A percentile compares a stretch with the other conserved stretches of the same genome.
Conservation (phyloP, 2,329 filamentous ascomycete genomes). For the Fusarium longipes region DNA sequence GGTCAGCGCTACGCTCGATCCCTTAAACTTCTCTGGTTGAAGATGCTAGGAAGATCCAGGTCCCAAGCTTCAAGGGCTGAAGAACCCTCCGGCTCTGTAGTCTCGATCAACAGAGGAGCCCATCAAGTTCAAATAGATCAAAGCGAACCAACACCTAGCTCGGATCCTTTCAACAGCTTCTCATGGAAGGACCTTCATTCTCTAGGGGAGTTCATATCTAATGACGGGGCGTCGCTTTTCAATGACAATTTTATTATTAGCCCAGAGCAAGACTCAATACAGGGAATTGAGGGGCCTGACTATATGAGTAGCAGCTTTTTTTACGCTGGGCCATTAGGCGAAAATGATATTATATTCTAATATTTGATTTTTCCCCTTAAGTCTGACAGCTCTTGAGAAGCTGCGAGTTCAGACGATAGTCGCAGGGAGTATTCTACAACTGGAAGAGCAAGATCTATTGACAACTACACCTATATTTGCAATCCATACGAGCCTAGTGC, state of each 20-base stretch:
- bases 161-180: slow-evolving; percentile 64
- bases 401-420: neutral
- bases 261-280: slow-evolving; percentile 27
- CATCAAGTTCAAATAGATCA: neutral
- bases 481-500: neutral
- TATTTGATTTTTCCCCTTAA: neutral
- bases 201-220: slow-evolving; percentile 64
- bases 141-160: slow-evolving; percentile 47
- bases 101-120: neutral
- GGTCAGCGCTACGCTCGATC: slow-evolving; percentile 71
- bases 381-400: neutral
- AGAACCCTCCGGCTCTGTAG: neutral
- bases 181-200: slow-evolving; percentile 71
- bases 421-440: neutral
- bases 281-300: slow-evolving; percentile 15
- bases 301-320: slow-evolving; percentile 2
- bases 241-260: slow-evolving; percentile 28
- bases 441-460: neutral
- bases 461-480: neutral
- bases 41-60: slow-evolving; percentile 39
- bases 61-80: neutral
- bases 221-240: slow-evolving; percentile 36
- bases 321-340: neutral
- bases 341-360: slow-evolving; percentile 21
- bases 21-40: slow-evolving; percentile 69